These are phyloP conservation scores for Silene vulgaris DNA, from an alignment of 179 eudicot genomes.

Conservation along the genomic window DNA sequence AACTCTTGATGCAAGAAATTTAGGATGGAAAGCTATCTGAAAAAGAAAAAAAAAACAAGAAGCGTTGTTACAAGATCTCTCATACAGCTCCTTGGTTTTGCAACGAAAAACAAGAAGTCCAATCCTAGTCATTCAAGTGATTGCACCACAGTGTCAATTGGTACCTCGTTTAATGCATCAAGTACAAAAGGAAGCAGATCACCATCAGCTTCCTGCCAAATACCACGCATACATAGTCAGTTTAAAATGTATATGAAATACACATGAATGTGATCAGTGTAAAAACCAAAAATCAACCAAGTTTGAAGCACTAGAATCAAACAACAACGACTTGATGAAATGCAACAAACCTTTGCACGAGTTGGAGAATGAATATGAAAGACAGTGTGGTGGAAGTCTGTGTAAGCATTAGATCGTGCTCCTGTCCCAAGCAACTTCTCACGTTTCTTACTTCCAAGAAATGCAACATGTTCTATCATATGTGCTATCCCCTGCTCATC, in stretches of 20 bases:
- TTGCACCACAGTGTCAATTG: slow-evolving; percentile 3
- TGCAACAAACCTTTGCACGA: slow-evolving; percentile 56
- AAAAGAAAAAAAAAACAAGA: slow-evolving; percentile 15
- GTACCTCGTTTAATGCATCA: slow-evolving; percentile 97
- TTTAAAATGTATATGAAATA: background rate
- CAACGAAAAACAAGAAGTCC: background rate
- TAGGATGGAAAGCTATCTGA: slow-evolving; percentile 94
- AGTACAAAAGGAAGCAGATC: slow-evolving; percentile 92
- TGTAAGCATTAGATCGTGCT: slow-evolving; percentile 98
- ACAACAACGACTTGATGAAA: slow-evolving; percentile 11
- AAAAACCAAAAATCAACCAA: background rate
- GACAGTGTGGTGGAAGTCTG: slow-evolving; percentile 98
- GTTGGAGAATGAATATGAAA: slow-evolving; percentile 98
- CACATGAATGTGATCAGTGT: background rate
- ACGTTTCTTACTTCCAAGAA: slow-evolving; percentile 99
- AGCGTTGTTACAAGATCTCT: slow-evolving; percentile 4
- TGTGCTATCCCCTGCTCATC: slow-evolving; percentile 99
- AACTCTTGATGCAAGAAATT: slow-evolving; percentile 91
- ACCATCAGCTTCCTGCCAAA: slow-evolving; percentile 69
- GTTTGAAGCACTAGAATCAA: slow-evolving; percentile 4
- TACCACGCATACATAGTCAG: slow-evolving; percentile 19
- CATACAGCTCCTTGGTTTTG: background rate
- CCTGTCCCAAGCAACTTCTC: slow-evolving; percentile 96
- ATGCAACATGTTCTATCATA: slow-evolving; percentile 99
- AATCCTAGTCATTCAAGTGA: background rate